Evolutionary conservation across 2,329 filamentous ascomycete species (phyloP), one percentile per base, ranked within the genome.

Genomic region (Scedosporium dehoogii): DNA sequence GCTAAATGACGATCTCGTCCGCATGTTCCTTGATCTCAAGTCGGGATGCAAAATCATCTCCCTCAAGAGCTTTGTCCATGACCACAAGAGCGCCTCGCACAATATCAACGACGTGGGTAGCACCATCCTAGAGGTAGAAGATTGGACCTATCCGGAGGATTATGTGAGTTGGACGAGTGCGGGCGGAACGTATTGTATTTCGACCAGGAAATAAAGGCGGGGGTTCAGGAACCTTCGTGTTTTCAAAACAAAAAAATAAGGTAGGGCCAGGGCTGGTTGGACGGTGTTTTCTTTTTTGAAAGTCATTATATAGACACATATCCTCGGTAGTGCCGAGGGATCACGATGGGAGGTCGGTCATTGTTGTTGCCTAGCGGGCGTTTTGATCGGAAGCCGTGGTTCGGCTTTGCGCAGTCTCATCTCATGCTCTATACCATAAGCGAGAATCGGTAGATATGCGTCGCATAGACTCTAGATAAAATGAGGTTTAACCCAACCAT

Each of bases 161-260:
- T 94, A 90, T 71, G 94, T 99, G 66, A 96, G 92, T 75, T 99
- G 94, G 94, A 93, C 90, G 14, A 88, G 89, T 67, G 85, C 87
- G 60, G 87, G 87, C 27, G 93, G 93, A 29, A 84, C 86, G 62
- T 99, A 94, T 75, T 97, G 89, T 72, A 89, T 97, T 71, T 92
- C 93, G 63, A 92, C 84, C 12, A 90, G 91, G 74, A 91, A 91
- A 70, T 78, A 71, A 71, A 67, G 59, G 16, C 3, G 2, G 16
- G 29, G 56, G 33, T 38, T 38, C 33, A 1, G 56, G n/a, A 33
- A 58, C 27, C 56, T 16, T 27, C 56, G 6, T 58, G 6, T 5
- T 59, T 42, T 59, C 23, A 14, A n/a, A 41, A 21, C 14, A n/a
- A 41, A 16, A 33, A 12, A 41, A 21, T 51, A 27, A n/a, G 58